Evolutionary conservation across 306 rosid genomes (phyloP).

Genomic region (Betula pendula): DNA sequence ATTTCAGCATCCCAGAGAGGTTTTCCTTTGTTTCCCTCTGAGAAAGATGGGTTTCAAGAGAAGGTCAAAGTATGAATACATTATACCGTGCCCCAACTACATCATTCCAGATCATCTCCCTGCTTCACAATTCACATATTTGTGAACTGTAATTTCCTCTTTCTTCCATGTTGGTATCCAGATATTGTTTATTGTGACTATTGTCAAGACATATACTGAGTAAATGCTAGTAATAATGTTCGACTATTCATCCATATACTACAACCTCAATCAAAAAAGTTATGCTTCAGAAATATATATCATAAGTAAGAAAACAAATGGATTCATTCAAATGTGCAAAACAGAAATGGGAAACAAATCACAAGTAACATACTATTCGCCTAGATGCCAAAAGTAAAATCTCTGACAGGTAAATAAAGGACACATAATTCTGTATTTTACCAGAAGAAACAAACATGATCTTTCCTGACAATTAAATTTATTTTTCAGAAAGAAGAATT

Average conservation of each 20-base stretch:
- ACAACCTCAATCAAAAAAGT: not conserved
- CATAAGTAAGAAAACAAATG: not conserved
- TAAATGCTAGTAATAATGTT: not conserved
- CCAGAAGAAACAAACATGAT: not conserved
- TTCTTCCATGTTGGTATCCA: not conserved
- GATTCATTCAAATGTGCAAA: not conserved
- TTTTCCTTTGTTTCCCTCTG: not conserved
- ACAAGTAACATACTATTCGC: not conserved
- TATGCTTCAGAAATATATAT: not conserved
- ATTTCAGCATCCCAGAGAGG: not conserved
- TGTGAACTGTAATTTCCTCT: not conserved
- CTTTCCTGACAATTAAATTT: not conserved
- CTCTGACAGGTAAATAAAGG: slow-evolving; percentile 10
- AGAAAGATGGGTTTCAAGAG: not conserved
- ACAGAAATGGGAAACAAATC: slow-evolving; percentile 2
- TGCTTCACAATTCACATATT: slow-evolving; percentile 3
- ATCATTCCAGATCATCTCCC: not conserved
- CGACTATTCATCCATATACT: not conserved
- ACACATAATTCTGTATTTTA: slow-evolving; percentile 10
- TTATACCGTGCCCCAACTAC: not conserved
- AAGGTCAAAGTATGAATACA: not conserved
- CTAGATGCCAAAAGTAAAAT: slow-evolving; percentile 14
- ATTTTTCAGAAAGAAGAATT: slow-evolving; percentile 11
- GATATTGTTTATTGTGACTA: not conserved
- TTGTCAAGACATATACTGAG: not conserved